Percentiles rank a stretch among this genome's conserved stretches.
Conservation (phyloP, 768 basidiomycete species). For the Tylopilus sp. region DNA sequence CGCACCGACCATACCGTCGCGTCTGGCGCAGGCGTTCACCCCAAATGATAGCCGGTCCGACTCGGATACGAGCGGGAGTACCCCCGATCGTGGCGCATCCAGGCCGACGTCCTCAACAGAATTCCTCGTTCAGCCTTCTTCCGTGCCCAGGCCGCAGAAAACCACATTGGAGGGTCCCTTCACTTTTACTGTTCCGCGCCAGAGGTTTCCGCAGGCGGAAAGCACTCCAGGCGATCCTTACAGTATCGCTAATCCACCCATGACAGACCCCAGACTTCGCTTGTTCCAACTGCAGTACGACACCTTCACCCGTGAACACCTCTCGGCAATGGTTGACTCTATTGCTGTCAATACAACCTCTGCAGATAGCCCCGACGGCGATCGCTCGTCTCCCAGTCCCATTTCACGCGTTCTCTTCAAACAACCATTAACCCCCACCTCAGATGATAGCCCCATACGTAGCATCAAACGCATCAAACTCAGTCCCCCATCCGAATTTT, state of each 20-base stretch:
- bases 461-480: slow-evolving; percentile 81
- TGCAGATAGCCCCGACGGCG: slow-evolving; percentile 43
- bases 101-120: slow-evolving; percentile 10
- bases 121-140: slow-evolving; percentile 3
- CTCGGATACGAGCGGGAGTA: slow-evolving; percentile 15
- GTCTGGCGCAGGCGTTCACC: slow-evolving; percentile 36
- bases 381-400: slow-evolving; percentile 45
- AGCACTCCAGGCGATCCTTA: slow-evolving; percentile 48
- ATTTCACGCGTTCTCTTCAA: slow-evolving; percentile 42
- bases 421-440: slow-evolving; percentile 42
- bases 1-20: slow-evolving; percentile 34
- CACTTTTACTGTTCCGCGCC: slow-evolving; percentile 68
- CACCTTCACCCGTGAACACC: slow-evolving; percentile 91
- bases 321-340: slow-evolving; percentile 91
- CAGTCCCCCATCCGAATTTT: slow-evolving; percentile 61
- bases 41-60: slow-evolving; percentile 30
- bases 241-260: slow-evolving; percentile 29
- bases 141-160: slow-evolving; percentile 39
- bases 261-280: slow-evolving; percentile 72
- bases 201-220: slow-evolving; percentile 50
- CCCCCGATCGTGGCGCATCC: slow-evolving; percentile 6
- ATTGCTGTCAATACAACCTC: slow-evolving; percentile 82
- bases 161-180: slow-evolving; percentile 58
- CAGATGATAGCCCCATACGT: slow-evolving; percentile 52
- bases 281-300: slow-evolving; percentile 95